Base-by-base conservation (phyloP, 306 rosid species). In the Clitoria ternatea region DNA sequence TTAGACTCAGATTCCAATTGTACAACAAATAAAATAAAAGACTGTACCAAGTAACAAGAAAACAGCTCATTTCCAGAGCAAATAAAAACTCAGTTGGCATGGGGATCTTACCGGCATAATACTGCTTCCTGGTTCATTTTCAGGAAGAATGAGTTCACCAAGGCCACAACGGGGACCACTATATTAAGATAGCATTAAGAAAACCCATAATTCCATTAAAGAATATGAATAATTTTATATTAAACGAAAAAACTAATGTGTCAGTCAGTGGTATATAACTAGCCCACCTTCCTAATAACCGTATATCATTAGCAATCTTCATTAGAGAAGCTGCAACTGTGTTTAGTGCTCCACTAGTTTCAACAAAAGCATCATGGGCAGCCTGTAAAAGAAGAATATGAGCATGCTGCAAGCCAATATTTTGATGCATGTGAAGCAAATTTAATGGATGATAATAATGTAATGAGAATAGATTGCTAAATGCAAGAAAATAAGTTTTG, bases 141-240 rank as follows among this genome's bases (percentile, higher is more conserved):
- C 97, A 43, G 99, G 99, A 75, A 95, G 99, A 80, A 95, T 85
- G 75, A 95, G 97, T 83, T 95, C 99, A 26, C 99, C 99, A 70
- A 95, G 95, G 74, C 99, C 99, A 29, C 99, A 95, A 37, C 99
- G 96, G 0, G 99, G 99, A 86, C 99, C 97, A 73, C 99, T 95
- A 79, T 54, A 75, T 66, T 20, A 44, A 37, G 19, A 81, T 48
- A 82, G 47, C 55, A 69, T 18, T 11, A 12, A 73, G 66, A 80
- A 73, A 71, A 60, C 57, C 53, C 69, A 65, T 13, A 6, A 64
- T n/a, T n/a, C n/a, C n/a, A n/a, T n/a, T n/a, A 75, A 12, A 60
- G 24, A 53, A n/a, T 8, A 53, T 12, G 9, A 49, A 15, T 35
- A 47, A 19, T 14, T 39, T 59, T 47, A 10, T 33, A 39, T 44